phyloP scores from a whole-genome alignment of 2,329 filamentous ascomycete species.

The Hypoxylon sp. region DNA sequence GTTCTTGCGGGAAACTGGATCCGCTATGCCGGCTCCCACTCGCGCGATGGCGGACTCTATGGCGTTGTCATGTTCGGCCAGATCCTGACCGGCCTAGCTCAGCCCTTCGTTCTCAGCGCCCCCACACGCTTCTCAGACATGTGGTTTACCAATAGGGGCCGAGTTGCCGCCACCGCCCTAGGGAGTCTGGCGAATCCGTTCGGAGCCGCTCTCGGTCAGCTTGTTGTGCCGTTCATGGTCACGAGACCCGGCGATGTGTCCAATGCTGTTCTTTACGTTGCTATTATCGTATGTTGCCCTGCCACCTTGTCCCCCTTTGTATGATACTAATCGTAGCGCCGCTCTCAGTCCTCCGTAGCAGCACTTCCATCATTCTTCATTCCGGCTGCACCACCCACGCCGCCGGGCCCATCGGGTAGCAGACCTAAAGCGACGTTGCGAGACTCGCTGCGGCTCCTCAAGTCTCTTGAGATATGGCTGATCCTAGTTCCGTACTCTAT shows the following conservation, averaged over 20 bases:
- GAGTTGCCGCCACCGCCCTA: constrained; percentile 88
- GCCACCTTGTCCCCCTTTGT: neutral
- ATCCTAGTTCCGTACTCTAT: constrained; percentile 83
- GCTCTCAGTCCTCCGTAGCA: constrained; percentile 63
- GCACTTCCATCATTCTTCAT: constrained; percentile 85
- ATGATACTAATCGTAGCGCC: neutral
- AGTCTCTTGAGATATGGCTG: constrained; percentile 82
- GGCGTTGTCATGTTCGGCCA: constrained; percentile 90
- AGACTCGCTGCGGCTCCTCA: constrained; percentile 67
- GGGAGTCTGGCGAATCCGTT: constrained; percentile 90
- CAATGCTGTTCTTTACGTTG: constrained; percentile 85
- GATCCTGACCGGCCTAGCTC: constrained; percentile 87
- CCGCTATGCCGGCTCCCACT: constrained; percentile 78
- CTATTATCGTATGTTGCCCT: constrained; percentile 76
- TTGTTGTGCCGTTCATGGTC: constrained; percentile 85
- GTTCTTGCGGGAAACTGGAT: constrained; percentile 91
- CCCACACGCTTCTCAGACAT: constrained; percentile 93
- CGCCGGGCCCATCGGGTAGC: constrained; percentile 76
- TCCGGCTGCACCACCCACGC: constrained; percentile 80
- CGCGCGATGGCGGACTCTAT: constrained; percentile 71
- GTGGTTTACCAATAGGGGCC: constrained; percentile 89
- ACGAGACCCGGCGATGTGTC: constrained; percentile 74
- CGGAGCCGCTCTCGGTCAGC: constrained; percentile 87
- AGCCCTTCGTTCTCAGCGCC: constrained; percentile 91
- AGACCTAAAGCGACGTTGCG: constrained; percentile 67